A percentile compares a stretch with the other conserved stretches of the same genome.
Conservation (phyloP, 2,329 filamentous ascomycete species). For the Fusarium protoensiforme region DNA sequence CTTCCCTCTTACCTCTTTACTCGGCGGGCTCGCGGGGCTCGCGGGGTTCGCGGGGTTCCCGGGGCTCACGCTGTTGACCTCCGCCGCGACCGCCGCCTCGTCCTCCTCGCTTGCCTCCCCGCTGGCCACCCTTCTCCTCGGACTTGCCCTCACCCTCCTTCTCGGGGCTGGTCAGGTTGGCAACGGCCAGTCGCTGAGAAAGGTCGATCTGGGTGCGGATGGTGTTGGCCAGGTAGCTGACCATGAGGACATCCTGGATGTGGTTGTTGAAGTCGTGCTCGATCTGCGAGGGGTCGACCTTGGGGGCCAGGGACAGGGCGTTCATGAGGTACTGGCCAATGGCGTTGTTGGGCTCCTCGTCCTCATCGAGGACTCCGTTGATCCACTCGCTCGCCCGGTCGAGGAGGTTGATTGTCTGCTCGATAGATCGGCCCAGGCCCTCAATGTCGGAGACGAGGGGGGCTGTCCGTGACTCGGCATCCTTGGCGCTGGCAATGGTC, state of each 20-base stretch:
- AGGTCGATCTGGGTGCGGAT: constrained; percentile 99
- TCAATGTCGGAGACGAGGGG: constrained; percentile 89
- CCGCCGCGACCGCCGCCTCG: constrained; percentile 63
- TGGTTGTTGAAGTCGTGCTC: constrained; percentile 99
- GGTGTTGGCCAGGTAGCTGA: constrained; percentile 98
- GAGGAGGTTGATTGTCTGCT: constrained; percentile 88
- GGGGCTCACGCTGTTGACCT: constrained; percentile 60
- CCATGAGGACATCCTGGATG: constrained; percentile 97
- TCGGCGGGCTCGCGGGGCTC: constrained; percentile 57
- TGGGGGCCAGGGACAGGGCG: constrained; percentile 90
- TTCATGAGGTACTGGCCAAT: constrained; percentile 97
- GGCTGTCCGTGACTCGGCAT: constrained; percentile 78
- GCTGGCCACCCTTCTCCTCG: constrained; percentile 59
- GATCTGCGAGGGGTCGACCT: constrained; percentile 90
- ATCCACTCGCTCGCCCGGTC: constrained; percentile 94
- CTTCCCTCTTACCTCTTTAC: constrained; percentile 21
- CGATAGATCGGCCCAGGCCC: constrained; percentile 83
- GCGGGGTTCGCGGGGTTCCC: constrained; percentile 63
- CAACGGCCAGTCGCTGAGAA: constrained; percentile 92
- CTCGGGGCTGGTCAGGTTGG: constrained; percentile 66
- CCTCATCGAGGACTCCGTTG: constrained; percentile 92
- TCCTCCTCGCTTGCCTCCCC: constrained; percentile 61
- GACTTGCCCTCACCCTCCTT: constrained; percentile 62
- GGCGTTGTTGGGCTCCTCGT: constrained; percentile 87
- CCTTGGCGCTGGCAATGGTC: constrained; percentile 84